Percentiles rank a stretch among this genome's conserved stretches.
Evolutionary conservation across 139 green algal species (phyloP).

Genomic region (Helicosporidium sp.): DNA sequence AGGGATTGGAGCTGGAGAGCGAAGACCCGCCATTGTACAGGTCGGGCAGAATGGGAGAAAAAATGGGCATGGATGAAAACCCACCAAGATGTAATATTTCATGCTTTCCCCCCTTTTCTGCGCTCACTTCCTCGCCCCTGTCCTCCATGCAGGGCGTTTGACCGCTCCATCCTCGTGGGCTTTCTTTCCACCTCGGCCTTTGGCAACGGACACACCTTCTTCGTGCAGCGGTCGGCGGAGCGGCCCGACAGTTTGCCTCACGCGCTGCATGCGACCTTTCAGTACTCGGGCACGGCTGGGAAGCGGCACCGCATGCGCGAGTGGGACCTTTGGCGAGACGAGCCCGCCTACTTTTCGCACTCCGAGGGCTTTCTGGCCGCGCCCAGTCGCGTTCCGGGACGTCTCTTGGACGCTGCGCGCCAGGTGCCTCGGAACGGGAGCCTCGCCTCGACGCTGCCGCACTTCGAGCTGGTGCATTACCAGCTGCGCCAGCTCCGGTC

Average conservation of each 20-base stretch:
- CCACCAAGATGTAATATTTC: too few relatives aligned
- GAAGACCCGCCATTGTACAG: not conserved
- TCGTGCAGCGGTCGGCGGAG: conserved; percentile 62
- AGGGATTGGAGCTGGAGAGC: not conserved
- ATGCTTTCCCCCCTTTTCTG: too few relatives aligned
- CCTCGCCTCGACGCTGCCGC: not conserved
- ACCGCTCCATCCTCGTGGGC: conserved; percentile 53
- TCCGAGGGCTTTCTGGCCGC: conserved; percentile 18
- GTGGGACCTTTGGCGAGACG: conserved; percentile 46
- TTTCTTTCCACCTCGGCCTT: conserved; percentile 79
- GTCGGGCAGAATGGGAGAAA: too few relatives aligned
- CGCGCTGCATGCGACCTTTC: conserved; percentile 81
- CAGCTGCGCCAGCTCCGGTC: conserved; percentile 2
- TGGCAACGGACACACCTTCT: conserved; percentile 83
- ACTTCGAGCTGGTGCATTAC: conserved; percentile 3
- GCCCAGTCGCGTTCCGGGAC: conserved; percentile 4
- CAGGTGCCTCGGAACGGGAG: not conserved
- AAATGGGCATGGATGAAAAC: too few relatives aligned
- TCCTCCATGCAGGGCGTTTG: too few relatives aligned
- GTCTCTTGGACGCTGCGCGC: not conserved
- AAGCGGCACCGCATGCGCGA: conserved; percentile 87
- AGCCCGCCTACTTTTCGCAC: conserved; percentile 21
- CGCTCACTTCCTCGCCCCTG: too few relatives aligned
- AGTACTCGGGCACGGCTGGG: conserved; percentile 75
- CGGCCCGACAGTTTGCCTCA: conserved; percentile 51